Base-by-base conservation (phyloP, 371 early-diverging fungal species). In the Capillidium heterosporum region DNA sequence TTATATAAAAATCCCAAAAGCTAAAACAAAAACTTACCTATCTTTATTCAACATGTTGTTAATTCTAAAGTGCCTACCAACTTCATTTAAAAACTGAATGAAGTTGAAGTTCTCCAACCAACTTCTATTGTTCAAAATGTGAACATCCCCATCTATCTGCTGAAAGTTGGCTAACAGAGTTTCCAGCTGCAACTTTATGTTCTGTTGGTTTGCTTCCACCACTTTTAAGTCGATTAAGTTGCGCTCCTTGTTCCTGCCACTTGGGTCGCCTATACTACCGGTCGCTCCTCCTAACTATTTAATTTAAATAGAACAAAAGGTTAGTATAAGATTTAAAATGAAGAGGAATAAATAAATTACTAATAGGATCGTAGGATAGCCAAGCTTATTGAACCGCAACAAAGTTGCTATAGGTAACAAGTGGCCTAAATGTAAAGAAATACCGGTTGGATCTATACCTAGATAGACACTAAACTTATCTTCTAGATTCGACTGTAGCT, bases 221-320 rank as follows among this genome's bases (percentile, higher is more conserved):
- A 65, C 69, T 1, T 73, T 73, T 15, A 59, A 57, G 0, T 70
- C 71, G 59, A 92, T 64, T 1, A 80, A 80, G 2, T 68, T 65
- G 4, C 95, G 80, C 52, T 94, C 96, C 0, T 84, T 80, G 32
- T 74, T 75, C 50, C 85, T 74, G 3, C 92, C 92, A 19, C 84
- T 83, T 7, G 95, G 96, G 63, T 95, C 96, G 11, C 95, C 96
- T 50, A 95, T 92, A 24, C 78, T 65, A 1, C 94, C 96, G 0
- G 95, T 95, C 5, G 95, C 95, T 8, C 91, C 92, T 17, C 95
- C 95, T 0, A 89, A 71, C 84, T 84, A 56, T 23, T 31, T n/a
- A 19, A 23, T 44, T 32, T 32, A 23, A 40, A 21, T 4, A 39
- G 11, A 44, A n/a, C 24, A 49, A 13, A 23, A 59, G 15, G 21